Conservation (phyloP, 2,329 filamentous ascomycete genomes). For the Periconia sp. region DNA sequence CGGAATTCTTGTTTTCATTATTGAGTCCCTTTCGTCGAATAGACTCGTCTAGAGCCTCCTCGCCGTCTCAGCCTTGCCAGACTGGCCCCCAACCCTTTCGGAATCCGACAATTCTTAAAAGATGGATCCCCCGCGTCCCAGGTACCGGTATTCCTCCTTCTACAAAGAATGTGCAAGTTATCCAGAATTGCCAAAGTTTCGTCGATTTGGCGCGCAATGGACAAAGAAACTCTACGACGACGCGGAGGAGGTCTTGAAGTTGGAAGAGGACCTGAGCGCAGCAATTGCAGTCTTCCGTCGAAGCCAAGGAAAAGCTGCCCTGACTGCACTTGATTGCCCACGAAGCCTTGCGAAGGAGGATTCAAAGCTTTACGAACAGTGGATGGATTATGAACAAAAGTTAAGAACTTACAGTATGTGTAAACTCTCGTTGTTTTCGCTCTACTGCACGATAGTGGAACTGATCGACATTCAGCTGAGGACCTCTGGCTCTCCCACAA, state of each 20-base stretch:
- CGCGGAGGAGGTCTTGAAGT: background rate
- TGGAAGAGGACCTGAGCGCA: conserved; percentile 1
- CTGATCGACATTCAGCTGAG: conserved; percentile 1
- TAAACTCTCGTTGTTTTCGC: no score
- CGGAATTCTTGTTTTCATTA: no score
- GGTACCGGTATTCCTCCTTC: background rate
- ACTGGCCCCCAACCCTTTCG: no score
- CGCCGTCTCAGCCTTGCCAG: no score
- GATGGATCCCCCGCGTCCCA: no score
- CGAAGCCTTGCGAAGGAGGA: conserved; percentile 1
- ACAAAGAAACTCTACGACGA: conserved; percentile 6
- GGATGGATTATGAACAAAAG: conserved; percentile 1
- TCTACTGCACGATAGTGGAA: no score
- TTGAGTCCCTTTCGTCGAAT: no score
- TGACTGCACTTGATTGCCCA: conserved; percentile 1
- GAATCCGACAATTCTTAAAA: no score
- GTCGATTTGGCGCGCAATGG: conserved; percentile 5
- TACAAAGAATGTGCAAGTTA: background rate
- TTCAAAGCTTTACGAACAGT: conserved; percentile 3
- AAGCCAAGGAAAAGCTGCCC: background rate
- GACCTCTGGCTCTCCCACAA: conserved; percentile 3
- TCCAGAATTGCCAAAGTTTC: conserved; percentile 2
- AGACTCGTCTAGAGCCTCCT: no score
- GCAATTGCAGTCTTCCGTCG: background rate
- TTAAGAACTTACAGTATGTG: conserved; percentile 3